Evolutionary conservation across 2,329 filamentous ascomycete genomes (phyloP).

Genomic region (Cladosporium sp.): DNA sequence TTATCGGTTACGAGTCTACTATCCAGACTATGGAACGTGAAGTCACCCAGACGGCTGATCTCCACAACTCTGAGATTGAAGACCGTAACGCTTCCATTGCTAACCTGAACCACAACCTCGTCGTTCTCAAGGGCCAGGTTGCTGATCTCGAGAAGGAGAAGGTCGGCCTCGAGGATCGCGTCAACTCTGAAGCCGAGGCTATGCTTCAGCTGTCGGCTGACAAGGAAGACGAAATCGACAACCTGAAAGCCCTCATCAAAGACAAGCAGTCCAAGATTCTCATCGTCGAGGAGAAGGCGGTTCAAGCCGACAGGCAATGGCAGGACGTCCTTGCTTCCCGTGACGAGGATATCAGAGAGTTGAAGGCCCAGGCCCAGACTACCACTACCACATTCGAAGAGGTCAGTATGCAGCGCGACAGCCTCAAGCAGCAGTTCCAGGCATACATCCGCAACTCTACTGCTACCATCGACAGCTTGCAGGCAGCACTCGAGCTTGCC

Average conservation of each 20-base stretch:
- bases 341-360: slow-evolving; percentile 35
- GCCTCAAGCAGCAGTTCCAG: slow-evolving; percentile 25
- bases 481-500: slow-evolving; percentile 25
- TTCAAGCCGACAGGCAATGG: slow-evolving; percentile 37
- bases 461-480: slow-evolving; percentile 31
- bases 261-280: slow-evolving; percentile 33
- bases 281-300: slow-evolving; percentile 28
- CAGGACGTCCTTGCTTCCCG: slow-evolving; percentile 37
- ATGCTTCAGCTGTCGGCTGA: slow-evolving; percentile 33
- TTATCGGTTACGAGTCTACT: slow-evolving; percentile 21
- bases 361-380: slow-evolving; percentile 19
- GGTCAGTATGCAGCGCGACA: slow-evolving; percentile 25
- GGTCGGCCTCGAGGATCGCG: slow-evolving; percentile 30
- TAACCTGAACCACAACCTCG: slow-evolving; percentile 26
- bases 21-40: slow-evolving; percentile 26
- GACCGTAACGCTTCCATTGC: slow-evolving; percentile 32
- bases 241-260: slow-evolving; percentile 24
- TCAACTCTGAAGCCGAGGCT: slow-evolving; percentile 32
- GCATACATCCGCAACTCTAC: slow-evolving; percentile 33
- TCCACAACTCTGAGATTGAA: slow-evolving; percentile 30
- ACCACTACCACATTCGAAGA: slow-evolving; percentile 24
- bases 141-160: slow-evolving; percentile 26
- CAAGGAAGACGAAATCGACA: slow-evolving; percentile 31
- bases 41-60: slow-evolving; percentile 19
- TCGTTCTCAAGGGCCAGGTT: slow-evolving; percentile 18